Evolutionary conservation across 2,329 filamentous ascomycete genomes (phyloP), one percentile per base, ranked within the genome.

Genomic region (Amauroascus niger): DNA sequence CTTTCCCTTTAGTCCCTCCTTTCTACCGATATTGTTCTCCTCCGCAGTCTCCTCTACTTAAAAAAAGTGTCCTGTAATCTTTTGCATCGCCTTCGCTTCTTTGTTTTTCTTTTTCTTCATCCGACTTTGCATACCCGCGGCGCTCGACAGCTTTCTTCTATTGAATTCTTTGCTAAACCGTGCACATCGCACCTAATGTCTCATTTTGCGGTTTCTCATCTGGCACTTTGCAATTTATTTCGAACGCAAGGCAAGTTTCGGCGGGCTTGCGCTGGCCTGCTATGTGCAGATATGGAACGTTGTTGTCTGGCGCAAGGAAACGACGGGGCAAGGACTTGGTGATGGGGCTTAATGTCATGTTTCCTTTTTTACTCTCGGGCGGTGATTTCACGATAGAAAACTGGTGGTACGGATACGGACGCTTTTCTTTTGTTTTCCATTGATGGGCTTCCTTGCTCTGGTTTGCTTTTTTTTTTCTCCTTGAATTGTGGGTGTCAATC

Each of bases 311-410:
- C 51, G 51, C 35, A 43, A 33, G 51, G 24, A 47, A 48, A 47
- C 18, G n/a, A 39, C 40, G 24, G 24, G 44, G 26, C 48, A 43
- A 46, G 41, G 39, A 52, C 46, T 18, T 32, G 41, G 50, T 39
- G 50, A 46, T 39, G 40, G 50, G 40, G n/a, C n/a, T 28, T 52
- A 39, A 52, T 52, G 50, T 46, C 41, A 13, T 35, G 49, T 37
- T 52, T 52, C 32, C n/a, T 28, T 30, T 28, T 52, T 46, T 37
- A 30, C 32, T 52, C 33, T 46, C 50, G 50, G 50, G 50, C 28
- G 50, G 50, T 52, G 50, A 52, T 45, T 46, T 52, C 40, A 52
- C 39, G 41, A 39, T 39, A 45, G 40, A 46, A 52, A 52, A 46
- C 46, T 46, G 50, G 41, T 52, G 50, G 40, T 26, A 46, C 41